Conservation (phyloP, 192 early-diverging fungal genomes). For the Coemansia sp. region DNA sequence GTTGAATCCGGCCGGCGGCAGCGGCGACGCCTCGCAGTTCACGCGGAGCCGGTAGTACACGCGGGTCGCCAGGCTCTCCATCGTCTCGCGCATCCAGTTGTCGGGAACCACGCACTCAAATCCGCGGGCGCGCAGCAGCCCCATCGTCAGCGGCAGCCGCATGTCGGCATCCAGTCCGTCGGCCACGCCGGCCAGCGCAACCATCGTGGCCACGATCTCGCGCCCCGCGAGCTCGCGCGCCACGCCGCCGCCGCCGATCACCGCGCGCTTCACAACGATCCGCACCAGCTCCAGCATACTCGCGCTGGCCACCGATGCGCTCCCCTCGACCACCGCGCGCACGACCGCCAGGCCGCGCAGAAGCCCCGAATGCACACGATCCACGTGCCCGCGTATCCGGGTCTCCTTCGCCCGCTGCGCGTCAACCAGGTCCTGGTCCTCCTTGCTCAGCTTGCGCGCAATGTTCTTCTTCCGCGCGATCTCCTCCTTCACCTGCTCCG, state of each 20-base stretch:
- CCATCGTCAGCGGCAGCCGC: conserved; percentile 34
- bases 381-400: conserved; percentile 67
- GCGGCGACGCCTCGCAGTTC: conserved; percentile 57
- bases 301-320: conserved; percentile 56
- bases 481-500: conserved; percentile 37
- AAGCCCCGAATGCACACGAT: conserved; percentile 54
- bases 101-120: conserved; percentile 22
- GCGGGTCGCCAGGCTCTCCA: conserved; percentile 55
- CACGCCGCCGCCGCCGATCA: conserved; percentile 20
- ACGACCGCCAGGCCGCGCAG: conserved; percentile 66
- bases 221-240: conserved; percentile 54
- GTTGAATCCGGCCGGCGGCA: conserved; percentile 64
- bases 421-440: conserved; percentile 73
- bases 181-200: conserved; percentile 55
- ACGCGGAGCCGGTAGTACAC: conserved; percentile 70
- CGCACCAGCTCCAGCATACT: conserved; percentile 62
- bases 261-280: conserved; percentile 57
- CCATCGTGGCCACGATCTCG: conserved; percentile 60
- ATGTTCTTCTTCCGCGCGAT: conserved; percentile 24
- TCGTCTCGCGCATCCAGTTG: conserved; percentile 35
- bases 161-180: conserved; percentile 35
- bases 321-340: conserved; percentile 64
- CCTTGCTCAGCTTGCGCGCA: conserved; percentile 44
- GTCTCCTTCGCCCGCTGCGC: conserved; percentile 73
- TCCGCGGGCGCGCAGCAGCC: conserved; percentile 38